Evolutionary conservation across 257 asterid genomes (phyloP), one percentile per base, ranked within the genome.

Genomic region (Henckelia pumila): DNA sequence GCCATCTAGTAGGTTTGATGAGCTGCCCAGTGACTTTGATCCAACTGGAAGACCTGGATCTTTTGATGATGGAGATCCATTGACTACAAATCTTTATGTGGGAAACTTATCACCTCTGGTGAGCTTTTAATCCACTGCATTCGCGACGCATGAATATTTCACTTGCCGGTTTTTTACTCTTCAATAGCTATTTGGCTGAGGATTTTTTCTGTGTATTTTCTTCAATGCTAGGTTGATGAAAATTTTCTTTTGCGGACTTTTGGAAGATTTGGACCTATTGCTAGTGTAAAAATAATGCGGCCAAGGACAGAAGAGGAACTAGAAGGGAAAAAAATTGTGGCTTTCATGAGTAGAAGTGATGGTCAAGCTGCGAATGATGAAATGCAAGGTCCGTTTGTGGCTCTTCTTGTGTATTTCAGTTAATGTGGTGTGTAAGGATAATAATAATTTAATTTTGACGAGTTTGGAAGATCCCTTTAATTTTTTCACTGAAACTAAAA

Each of bases 251-350:
- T 92, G 66, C 89, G 97, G 28, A 92, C 98, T 60, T 92, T 92
- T 83, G 98, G 98, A 75, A 84, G 98, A 80, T 92, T 92, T 82
- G 98, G 98, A 53, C 98, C 98, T 59, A 87, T 92, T 68, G 98
- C 98, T 40, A 92, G 98, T 79, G 98, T 92, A 63, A 92, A 92
- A 71, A 92, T 92, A 74, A 92, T 92, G 98, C 89, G 98, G 98
- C 98, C 98, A 14, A 85, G 98, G 81, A 92, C 98, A 19, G 98
- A 92, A 79, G 98, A 92, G 77, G 98, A 92, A 66, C 76, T 78
- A 50, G 79, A 89, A 77, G 81, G 97, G 59, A 91, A 88, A 73
- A 85, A 96, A 67, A 91, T 91, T 85, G 97, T 91, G 76, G 93
- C 97, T 77, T 91, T 88, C 83, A 91, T 91, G 97, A 91, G 88